Percentiles rank a stretch among this genome's conserved stretches.
Evolutionary conservation across 305 asterid species (phyloP).

Genomic region (Rubia balearica): DNA sequence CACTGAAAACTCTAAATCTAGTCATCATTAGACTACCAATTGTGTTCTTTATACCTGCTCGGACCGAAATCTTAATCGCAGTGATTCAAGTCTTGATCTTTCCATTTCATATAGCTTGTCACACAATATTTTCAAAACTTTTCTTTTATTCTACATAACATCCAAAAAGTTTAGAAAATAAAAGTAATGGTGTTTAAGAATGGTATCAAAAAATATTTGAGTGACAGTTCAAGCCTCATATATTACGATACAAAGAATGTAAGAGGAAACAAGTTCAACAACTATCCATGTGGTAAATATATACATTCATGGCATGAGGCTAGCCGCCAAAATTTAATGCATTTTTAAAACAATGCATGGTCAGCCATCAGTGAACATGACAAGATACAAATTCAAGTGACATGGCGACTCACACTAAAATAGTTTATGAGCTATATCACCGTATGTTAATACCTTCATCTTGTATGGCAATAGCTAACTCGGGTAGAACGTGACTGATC

Average conservation of each 20-base stretch:
- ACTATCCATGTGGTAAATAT: too few relatives aligned
- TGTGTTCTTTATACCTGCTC: slow-evolving; percentile 51
- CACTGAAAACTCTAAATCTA: slow-evolving; percentile 5
- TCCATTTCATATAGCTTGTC: slow-evolving; percentile 81
- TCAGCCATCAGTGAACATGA: background rate
- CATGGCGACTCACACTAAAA: background rate
- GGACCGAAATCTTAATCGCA: slow-evolving; percentile 72
- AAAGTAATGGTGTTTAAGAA: too few relatives aligned
- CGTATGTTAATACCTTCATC: slow-evolving; percentile 96
- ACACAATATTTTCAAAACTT: slow-evolving; percentile 83
- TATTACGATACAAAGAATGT: too few relatives aligned
- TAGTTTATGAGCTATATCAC: slow-evolving; percentile 23
- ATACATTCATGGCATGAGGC: too few relatives aligned
- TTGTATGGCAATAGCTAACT: slow-evolving; percentile 77
- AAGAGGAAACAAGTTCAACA: too few relatives aligned
- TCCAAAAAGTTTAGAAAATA: slow-evolving; percentile 12
- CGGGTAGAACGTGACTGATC: slow-evolving; percentile 84
- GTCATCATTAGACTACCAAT: slow-evolving; percentile 12
- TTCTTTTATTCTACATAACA: slow-evolving; percentile 71
- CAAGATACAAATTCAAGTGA: background rate
- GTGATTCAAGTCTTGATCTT: slow-evolving; percentile 52
- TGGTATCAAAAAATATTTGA: too few relatives aligned
- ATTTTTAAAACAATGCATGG: background rate
- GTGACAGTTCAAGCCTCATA: too few relatives aligned
- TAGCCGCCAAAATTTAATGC: background rate